These are phyloP conservation scores for Fusarium sp. DNA, from an alignment of 2,329 filamentous ascomycete species.

Conservation along the genomic window DNA sequence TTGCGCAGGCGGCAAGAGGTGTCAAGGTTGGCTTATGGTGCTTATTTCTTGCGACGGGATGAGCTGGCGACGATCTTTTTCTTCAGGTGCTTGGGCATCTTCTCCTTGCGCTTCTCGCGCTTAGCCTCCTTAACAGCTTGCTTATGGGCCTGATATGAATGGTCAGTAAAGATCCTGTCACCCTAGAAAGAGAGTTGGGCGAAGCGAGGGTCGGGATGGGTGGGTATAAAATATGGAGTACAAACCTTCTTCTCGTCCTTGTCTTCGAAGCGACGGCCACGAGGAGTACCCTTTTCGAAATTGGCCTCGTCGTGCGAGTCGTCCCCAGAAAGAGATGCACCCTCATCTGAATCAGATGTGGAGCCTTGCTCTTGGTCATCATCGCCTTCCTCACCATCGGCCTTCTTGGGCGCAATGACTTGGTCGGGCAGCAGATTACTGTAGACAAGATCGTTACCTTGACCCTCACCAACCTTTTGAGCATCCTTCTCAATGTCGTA, in stretches of 20 bases:
- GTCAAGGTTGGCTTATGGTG: not conserved
- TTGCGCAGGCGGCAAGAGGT: not conserved
- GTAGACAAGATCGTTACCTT: slow-evolving; percentile 85
- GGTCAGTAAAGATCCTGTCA: slow-evolving; percentile 40
- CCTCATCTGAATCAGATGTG: slow-evolving; percentile 61
- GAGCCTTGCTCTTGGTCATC: slow-evolving; percentile 51
- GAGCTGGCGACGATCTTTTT: slow-evolving; percentile 81
- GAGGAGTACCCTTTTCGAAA: slow-evolving; percentile 76
- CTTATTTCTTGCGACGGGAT: slow-evolving; percentile 72
- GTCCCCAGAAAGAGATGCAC: slow-evolving; percentile 59
- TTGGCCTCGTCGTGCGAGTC: slow-evolving; percentile 62
- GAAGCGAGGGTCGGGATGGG: not conserved
- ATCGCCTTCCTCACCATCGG: slow-evolving; percentile 53
- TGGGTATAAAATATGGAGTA: slow-evolving; percentile 1
- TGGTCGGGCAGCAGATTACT: slow-evolving; percentile 83
- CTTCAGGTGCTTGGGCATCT: slow-evolving; percentile 97
- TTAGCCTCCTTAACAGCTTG: slow-evolving; percentile 94
- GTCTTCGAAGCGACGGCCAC: slow-evolving; percentile 88
- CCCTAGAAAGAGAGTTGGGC: not conserved
- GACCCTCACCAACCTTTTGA: slow-evolving; percentile 78
- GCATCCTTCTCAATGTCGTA: slow-evolving; percentile 96
- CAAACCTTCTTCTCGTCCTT: slow-evolving; percentile 86
- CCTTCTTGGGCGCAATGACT: slow-evolving; percentile 58
- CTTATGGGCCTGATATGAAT: slow-evolving; percentile 72
- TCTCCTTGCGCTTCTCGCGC: slow-evolving; percentile 90